Base-by-base conservation (phyloP, 352 stramenopile species). In the Globisporangium mamillatum region DNA sequence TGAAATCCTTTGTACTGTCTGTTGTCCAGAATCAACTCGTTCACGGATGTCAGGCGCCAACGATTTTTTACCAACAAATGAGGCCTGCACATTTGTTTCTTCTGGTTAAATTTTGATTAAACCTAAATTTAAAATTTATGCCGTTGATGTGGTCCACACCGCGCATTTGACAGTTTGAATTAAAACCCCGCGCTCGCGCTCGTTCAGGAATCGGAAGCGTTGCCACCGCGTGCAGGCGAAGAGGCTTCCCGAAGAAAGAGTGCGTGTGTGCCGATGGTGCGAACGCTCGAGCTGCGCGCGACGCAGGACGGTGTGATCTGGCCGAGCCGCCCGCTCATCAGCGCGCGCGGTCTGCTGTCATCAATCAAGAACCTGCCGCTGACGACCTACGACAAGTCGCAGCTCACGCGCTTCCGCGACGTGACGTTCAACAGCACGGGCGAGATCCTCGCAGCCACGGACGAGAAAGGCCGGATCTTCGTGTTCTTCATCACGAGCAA, bases 391-490 rank as follows among this genome's bases (percentile, higher is more conserved):
- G 82, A 93, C 68, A 80, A 79, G 36, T 25, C 50, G 66, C 72
- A 67, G 4, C 66, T 75, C 9, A 71, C 81, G 14, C 61, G 68
- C 22, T 94, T 94, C 68, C 82, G 82, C 32, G 76, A 73, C 46
- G 86, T 91, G 38, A 73, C 83, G 34, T 94, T 94, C 79, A 93
- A 89, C 64, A 65, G 63, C 29, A 71, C 79, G 10, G 86, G 86
- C 44, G 88, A 94, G 10, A 67, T 89, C 55, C 73, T 92, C 25
- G 86, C 84, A 3, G 86, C 83, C 1, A 75, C 77, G 24, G 88
- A 95, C 73, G 88, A 90, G 60, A 90, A 90, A 68, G 88, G 88
- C 9, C 86, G 83, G 60, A 71, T 95, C 36, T 94, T 94, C 61
- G 84, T 88, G 2, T 88, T 94, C 67, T 93, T 91, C 75, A 82